Evolutionary conservation across 2,329 filamentous ascomycete genomes (phyloP).

Genomic region (Ciborinia camelliae): DNA sequence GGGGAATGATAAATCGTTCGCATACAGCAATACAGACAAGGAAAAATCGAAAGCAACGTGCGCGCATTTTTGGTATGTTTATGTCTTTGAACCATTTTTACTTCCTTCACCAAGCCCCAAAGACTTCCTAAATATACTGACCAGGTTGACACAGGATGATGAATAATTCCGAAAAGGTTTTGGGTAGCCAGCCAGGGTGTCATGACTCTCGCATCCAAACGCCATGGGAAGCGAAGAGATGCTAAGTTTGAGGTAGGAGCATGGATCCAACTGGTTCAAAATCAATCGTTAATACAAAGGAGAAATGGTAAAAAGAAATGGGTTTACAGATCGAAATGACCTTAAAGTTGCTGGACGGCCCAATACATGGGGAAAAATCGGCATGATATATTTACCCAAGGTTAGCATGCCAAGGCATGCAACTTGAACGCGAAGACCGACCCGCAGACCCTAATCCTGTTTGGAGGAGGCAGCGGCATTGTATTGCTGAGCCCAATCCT

Average conservation of each 20-base stretch:
- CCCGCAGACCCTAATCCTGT: background rate
- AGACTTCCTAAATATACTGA: slow-evolving; percentile 14
- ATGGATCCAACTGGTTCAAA: slow-evolving; percentile 23
- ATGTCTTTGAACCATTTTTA: background rate
- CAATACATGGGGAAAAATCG: background rate
- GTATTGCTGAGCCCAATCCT: background rate
- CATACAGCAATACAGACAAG: background rate
- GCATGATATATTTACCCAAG: background rate
- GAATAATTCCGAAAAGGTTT: background rate
- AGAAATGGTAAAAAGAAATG: slow-evolving; percentile 21
- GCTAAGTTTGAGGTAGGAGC: slow-evolving; percentile 1
- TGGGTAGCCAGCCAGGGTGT: background rate
- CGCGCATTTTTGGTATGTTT: background rate
- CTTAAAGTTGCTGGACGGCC: background rate
- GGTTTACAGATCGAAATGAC: background rate
- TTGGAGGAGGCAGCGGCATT: background rate
- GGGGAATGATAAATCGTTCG: background rate
- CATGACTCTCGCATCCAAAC: slow-evolving; percentile 5
- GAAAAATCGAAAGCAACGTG: background rate
- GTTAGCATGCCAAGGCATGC: background rate
- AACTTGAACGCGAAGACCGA: background rate
- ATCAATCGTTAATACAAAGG: slow-evolving; percentile 22
- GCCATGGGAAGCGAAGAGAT: slow-evolving; percentile 8
- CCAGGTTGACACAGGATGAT: background rate
- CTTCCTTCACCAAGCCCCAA: slow-evolving; percentile 3